Evolutionary conservation across 768 basidiomycete genomes (phyloP), one percentile per base, ranked within the genome.

Genomic region (Rhizopogon roseolus): DNA sequence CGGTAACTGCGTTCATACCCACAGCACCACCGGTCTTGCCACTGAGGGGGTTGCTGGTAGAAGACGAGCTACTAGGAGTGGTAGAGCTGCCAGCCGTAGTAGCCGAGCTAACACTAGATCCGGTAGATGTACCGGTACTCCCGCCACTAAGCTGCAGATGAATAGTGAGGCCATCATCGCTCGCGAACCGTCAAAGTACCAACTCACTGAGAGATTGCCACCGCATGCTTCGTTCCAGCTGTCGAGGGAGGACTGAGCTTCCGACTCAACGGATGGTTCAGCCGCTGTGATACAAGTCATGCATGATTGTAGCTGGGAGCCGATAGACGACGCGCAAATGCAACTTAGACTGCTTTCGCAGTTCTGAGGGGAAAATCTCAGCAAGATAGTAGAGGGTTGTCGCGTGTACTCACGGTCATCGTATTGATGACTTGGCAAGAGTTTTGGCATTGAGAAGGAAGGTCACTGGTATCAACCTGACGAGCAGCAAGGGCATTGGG

Each of bases 401-500:
- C 17, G 13, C 14, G 6, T 25, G 22, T 7, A 42, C 66, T 48
- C 45, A 66, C 66, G 8, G 13, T 28, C 41, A 66, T 53, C 10
- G 54, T 57, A 27, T 54, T 49, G 14, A 67, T 1, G n/a, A 64
- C 62, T 28, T 56, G 14, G 37, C 64, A 66, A 2, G 62, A 17
- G 13, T 39, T 51, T 51, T 66, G 64, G 50, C 65, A 66, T 37
- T 45, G 38, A 8, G 57, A 1, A 4, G 64, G 66, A 25, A 62
- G 53, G 4, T 29, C 13, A 9, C 36, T 49, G 9, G 58, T 19
- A 11, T 53, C 22, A 11, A 41, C n/a, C 36, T 68, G 66, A n/a
- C 64, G 65, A 42, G 19, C 54, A n/a, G 29, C 58, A 17, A 66
- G 64, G 9, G 48, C 51, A 14, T 50, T 57, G 14, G 54, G 38